A percentile compares a stretch with the other conserved stretches of the same genome.
These are phyloP conservation scores for Eimeria tenella DNA, from an alignment of 169 alveolate species.

Conservation along the genomic window DNA sequence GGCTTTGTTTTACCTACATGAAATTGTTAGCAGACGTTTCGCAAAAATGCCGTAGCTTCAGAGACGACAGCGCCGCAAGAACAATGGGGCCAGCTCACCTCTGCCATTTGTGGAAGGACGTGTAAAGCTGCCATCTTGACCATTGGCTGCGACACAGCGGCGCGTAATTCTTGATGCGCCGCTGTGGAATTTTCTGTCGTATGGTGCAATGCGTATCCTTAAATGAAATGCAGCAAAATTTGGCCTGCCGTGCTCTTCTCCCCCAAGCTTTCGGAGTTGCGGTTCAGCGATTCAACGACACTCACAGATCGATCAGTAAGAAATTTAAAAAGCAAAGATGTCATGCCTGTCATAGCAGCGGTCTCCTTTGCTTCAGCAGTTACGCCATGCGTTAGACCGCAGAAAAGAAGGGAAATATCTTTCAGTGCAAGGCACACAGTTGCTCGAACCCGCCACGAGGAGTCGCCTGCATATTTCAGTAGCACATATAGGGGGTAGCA, in stretches of 20 bases:
- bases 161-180: too few relatives aligned
- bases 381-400: background rate
- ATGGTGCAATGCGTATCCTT: too few relatives aligned
- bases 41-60: background rate
- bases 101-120: slow-evolving; percentile 49
- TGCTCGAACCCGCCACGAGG: slow-evolving; percentile 72
- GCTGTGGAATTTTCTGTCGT: too few relatives aligned
- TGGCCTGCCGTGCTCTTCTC: too few relatives aligned
- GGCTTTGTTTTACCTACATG: background rate
- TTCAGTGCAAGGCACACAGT: slow-evolving; percentile 71
- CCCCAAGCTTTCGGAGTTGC: background rate
- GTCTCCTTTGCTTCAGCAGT: slow-evolving; percentile 6
- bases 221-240: too few relatives aligned
- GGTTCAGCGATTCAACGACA: background rate
- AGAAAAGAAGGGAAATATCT: slow-evolving; percentile 27
- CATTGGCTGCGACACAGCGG: slow-evolving; percentile 56
- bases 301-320: slow-evolving; percentile 66
- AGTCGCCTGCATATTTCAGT: slow-evolving; percentile 32
- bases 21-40: background rate
- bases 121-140: slow-evolving; percentile 65
- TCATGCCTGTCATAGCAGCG: background rate
- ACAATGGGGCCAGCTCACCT: background rate
- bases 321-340: slow-evolving; percentile 37
- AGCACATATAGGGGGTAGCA: background rate
- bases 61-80: background rate